These are phyloP conservation scores for Moricandia moricandioides DNA, from an alignment of 345 rosid genomes.

Conservation along the genomic window DNA sequence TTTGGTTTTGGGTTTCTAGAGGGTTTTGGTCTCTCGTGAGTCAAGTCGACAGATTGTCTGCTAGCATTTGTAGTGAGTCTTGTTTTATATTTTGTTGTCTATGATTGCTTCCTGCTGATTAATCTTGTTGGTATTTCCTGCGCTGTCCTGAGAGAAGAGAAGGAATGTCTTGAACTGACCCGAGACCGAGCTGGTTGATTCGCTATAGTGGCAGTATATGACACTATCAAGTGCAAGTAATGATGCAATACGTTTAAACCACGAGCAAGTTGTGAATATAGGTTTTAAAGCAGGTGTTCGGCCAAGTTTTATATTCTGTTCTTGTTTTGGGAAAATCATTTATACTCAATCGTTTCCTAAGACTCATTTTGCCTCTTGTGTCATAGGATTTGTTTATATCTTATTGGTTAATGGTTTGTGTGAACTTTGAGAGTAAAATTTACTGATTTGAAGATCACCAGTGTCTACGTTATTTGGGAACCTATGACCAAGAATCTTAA, in stretches of 20 bases:
- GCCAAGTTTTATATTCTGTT: neutral
- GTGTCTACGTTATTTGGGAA: neutral
- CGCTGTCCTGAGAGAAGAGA: neutral
- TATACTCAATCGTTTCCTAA: neutral
- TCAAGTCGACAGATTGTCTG: neutral
- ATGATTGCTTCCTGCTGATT: no score
- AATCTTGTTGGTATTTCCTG: no score
- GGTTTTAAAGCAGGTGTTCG: neutral
- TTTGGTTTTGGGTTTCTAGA: neutral
- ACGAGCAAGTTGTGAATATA: neutral
- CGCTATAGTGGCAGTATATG: neutral
- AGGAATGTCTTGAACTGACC: neutral
- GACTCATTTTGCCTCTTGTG: neutral
- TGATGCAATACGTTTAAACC: neutral
- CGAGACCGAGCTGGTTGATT: neutral
- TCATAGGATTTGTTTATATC: neutral
- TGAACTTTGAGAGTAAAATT: neutral
- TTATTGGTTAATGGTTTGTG: neutral
- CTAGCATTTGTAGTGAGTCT: neutral
- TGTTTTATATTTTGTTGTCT: no score
- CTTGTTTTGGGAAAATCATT: neutral
- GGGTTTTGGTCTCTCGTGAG: neutral
- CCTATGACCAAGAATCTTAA: conserved; percentile 15
- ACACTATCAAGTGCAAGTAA: conserved; percentile 2
- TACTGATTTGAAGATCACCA: neutral